Conservation (phyloP, 345 rosid species). For the Rhizophora apiculata region DNA sequence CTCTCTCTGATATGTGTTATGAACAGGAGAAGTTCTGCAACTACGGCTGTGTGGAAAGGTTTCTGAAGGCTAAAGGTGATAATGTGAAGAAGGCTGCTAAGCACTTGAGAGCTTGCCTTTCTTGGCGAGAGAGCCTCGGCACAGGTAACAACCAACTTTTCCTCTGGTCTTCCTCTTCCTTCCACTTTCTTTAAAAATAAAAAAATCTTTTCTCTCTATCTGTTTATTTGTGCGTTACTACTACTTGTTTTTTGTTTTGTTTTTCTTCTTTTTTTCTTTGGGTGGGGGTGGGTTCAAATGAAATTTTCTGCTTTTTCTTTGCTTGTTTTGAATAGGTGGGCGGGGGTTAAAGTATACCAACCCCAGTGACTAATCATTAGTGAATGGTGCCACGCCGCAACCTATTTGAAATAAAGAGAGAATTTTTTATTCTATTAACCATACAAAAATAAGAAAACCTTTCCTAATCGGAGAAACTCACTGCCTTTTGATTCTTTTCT, state of each 20-base stretch:
- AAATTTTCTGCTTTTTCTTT: conserved; percentile 31
- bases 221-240: background rate
- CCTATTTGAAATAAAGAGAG: conserved; percentile 14
- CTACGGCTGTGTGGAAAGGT: conserved; percentile 68
- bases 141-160: conserved; percentile 39
- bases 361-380: conserved; percentile 23
- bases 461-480: background rate
- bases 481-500: background rate
- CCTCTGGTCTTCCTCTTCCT: background rate
- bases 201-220: background rate
- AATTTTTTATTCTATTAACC: background rate
- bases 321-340: conserved; percentile 31
- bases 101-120: conserved; percentile 73
- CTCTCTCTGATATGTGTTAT: background rate
- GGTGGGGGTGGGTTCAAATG: background rate
- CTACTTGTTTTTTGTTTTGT: conserved; percentile 11
- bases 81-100: conserved; percentile 81
- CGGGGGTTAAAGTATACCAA: conserved; percentile 33
- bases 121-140: conserved; percentile 80
- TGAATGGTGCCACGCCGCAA: conserved; percentile 2
- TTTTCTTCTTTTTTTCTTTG: conserved; percentile 27
- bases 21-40: conserved; percentile 88
- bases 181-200: background rate
- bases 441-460: background rate
- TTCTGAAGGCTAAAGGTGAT: conserved; percentile 70